Evolutionary conservation across 164 flowering plant genomes (phyloP).

Genomic region (Stephania cephalantha): DNA sequence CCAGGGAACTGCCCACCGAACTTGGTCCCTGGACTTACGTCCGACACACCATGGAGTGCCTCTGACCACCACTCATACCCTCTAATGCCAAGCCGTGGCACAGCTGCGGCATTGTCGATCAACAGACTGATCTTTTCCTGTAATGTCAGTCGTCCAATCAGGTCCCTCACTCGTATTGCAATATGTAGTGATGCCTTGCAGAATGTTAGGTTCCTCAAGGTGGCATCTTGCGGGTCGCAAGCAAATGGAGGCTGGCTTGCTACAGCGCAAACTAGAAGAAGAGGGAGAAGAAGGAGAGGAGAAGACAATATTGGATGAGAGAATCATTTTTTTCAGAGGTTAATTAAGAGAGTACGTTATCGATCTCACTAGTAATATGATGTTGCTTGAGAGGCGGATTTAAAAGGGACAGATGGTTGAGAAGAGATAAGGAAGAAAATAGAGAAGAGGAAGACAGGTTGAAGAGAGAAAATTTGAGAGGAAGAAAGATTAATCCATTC

Average conservation of each 20-base stretch:
- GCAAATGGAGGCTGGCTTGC: slow-evolving; percentile 36
- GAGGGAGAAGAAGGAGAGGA: background rate
- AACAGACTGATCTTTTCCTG: slow-evolving; percentile 63
- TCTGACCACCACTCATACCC: slow-evolving; percentile 99
- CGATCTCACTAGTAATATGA: too few species aligned
- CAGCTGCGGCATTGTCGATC: slow-evolving; percentile 60
- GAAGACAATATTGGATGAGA: background rate
- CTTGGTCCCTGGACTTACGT: slow-evolving; percentile 72
- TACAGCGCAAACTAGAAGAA: slow-evolving; percentile 21
- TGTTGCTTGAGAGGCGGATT: too few species aligned
- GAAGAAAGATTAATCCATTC: too few species aligned
- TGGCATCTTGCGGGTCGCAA: slow-evolving; percentile 40
- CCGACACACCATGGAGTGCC: slow-evolving; percentile 87
- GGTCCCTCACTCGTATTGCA: slow-evolving; percentile 49
- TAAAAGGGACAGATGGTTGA: too few species aligned
- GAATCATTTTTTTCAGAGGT: background rate
- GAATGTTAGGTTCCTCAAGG: slow-evolving; percentile 38
- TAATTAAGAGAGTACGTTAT: too few species aligned
- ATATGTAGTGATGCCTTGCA: slow-evolving; percentile 34
- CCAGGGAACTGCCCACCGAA: slow-evolving; percentile 63
- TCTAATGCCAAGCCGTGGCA: slow-evolving; percentile 69
- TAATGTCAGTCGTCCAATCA: slow-evolving; percentile 61
- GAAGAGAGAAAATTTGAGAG: too few species aligned
- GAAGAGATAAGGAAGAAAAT: too few species aligned
- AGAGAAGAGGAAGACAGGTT: too few species aligned